Conservation (phyloP, 2,329 filamentous ascomycete genomes). For the Rosellinia necatrix region DNA sequence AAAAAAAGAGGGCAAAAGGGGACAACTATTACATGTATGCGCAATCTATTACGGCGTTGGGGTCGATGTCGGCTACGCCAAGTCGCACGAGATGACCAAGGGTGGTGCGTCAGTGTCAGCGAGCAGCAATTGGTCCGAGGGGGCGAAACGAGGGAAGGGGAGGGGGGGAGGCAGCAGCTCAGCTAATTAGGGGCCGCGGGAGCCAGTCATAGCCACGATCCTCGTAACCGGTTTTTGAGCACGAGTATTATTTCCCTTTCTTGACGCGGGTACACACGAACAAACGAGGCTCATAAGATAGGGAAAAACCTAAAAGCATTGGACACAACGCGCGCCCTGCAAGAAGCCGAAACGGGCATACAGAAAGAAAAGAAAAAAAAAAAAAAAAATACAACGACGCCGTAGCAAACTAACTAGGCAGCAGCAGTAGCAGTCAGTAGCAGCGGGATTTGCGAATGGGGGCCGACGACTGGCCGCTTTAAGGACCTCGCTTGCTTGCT, state of each 20-base stretch:
- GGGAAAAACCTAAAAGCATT: too few species aligned
- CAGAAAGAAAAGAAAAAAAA: too few species aligned
- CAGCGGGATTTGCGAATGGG: too few species aligned
- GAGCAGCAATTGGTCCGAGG: conserved; percentile 12
- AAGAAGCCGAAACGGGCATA: neutral
- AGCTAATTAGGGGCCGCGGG: neutral
- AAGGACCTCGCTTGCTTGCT: neutral
- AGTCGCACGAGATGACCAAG: conserved; percentile 7
- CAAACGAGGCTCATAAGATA: too few species aligned
- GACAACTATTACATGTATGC: too few species aligned
- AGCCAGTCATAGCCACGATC: neutral
- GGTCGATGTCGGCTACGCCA: conserved; percentile 2
- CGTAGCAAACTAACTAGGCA: neutral
- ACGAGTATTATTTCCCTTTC: neutral
- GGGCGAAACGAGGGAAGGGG: conserved; percentile 9
- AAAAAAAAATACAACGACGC: too few species aligned
- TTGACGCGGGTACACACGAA: too few species aligned
- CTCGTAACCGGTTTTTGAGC: too few species aligned
- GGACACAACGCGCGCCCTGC: neutral
- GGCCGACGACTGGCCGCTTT: neutral
- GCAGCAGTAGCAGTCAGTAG: too few species aligned
- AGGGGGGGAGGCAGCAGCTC: too few species aligned
- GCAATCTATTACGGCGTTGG: too few species aligned
- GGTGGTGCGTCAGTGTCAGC: conserved; percentile 4
- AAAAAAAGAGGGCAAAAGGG: too few species aligned